Percentiles rank a stretch among this genome's conserved stretches.
These are phyloP conservation scores for Agapanthus africanus DNA, from an alignment of 106 monocot species.

Conservation along the genomic window DNA sequence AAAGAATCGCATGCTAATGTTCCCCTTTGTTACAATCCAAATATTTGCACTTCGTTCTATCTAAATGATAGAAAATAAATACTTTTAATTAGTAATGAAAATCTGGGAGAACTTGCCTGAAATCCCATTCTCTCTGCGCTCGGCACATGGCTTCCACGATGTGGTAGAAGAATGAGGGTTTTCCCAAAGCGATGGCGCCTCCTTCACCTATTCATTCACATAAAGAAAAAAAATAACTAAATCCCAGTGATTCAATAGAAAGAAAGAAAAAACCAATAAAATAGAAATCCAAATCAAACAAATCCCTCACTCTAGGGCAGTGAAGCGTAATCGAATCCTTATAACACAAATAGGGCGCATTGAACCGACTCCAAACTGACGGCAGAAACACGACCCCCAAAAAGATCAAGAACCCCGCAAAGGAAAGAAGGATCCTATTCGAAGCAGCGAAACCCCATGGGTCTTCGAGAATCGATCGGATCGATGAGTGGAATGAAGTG, in stretches of 20 bases:
- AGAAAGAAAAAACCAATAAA: background rate
- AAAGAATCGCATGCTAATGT: too few relatives aligned
- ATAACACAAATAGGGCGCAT: conserved; percentile 69
- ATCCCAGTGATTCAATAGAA: background rate
- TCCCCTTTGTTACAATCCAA: too few relatives aligned
- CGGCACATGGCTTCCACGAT: conserved; percentile 95
- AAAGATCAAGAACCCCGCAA: conserved; percentile 28
- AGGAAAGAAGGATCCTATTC: conserved; percentile 25
- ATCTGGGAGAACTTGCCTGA: too few relatives aligned
- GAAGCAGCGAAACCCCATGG: conserved; percentile 15
- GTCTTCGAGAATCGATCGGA: too few relatives aligned
- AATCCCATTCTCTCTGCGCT: conserved; percentile 50
- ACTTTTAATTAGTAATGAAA: too few relatives aligned
- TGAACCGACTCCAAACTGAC: conserved; percentile 5
- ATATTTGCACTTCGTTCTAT: too few relatives aligned
- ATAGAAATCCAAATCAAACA: background rate
- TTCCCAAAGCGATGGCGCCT: conserved; percentile 83
- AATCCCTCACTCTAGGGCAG: conserved; percentile 62
- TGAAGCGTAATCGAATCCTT: conserved; percentile 78
- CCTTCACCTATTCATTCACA: conserved; percentile 47
- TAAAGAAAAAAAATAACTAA: background rate
- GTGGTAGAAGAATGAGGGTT: conserved; percentile 76
- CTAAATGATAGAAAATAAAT: too few relatives aligned
- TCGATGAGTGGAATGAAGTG: conserved; percentile 13
- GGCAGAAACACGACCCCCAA: conserved; percentile 1